Conservation (phyloP, 768 basidiomycete species). For the Cytidiella melzeri region DNA sequence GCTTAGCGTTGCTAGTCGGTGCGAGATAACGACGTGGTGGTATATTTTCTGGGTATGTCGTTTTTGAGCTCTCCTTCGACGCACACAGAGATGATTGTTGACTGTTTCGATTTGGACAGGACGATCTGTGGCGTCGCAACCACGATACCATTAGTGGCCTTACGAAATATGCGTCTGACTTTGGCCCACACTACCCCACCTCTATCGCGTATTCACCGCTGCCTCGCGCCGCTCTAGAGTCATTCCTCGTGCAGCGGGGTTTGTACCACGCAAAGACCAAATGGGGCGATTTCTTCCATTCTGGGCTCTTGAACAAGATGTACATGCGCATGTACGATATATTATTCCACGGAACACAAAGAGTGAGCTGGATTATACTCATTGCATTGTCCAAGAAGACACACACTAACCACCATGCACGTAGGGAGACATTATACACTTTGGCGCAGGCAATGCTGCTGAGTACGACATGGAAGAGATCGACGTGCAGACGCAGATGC, state of each 20-base stretch:
- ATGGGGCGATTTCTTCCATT: conserved; percentile 47
- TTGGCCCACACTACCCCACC: conserved; percentile 64
- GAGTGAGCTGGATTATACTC: conserved; percentile 32
- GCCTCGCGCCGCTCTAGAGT: conserved; percentile 55
- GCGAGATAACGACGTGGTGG: conserved; percentile 63
- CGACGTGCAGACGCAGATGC: conserved; percentile 44
- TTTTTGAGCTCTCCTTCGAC: neutral
- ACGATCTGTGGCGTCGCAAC: conserved; percentile 73
- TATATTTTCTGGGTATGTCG: conserved; percentile 66
- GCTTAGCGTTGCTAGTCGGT: conserved; percentile 40
- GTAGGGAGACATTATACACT: conserved; percentile 58
- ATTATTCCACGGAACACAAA: conserved; percentile 45
- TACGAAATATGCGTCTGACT: conserved; percentile 45
- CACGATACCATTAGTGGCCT: conserved; percentile 48
- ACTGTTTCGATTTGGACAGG: conserved; percentile 32
- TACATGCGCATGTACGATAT: conserved; percentile 68
- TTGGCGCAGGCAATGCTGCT: conserved; percentile 43
- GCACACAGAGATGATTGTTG: neutral
- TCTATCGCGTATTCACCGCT: conserved; percentile 72
- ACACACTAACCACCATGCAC: neutral
- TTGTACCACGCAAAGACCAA: conserved; percentile 41
- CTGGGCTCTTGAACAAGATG: conserved; percentile 66
- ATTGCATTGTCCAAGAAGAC: neutral
- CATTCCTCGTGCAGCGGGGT: conserved; percentile 57
- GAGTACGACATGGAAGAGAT: conserved; percentile 61